Evolutionary conservation across 2,329 filamentous ascomycete species (phyloP), one percentile per base, ranked within the genome.

Genomic region (Ophiostoma piceae): DNA sequence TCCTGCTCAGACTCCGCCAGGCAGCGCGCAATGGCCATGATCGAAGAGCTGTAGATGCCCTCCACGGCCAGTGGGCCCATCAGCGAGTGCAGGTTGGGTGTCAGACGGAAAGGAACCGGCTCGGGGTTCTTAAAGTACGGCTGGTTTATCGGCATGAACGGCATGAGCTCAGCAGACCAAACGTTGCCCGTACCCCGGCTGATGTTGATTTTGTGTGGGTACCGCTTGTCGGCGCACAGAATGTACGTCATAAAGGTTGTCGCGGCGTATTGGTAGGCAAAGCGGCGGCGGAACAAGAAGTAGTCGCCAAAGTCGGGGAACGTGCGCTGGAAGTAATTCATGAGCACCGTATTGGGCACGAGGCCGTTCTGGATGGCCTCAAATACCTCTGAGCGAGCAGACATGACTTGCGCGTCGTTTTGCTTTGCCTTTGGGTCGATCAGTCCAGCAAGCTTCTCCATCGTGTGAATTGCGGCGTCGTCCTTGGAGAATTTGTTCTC

Each of bases 181-280:
- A 99, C 91, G 76, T 96, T 95, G 73, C 96, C 96, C 6, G 90
- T 93, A 39, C 87, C 87, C 32, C 93, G 90, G 12, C 92, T 90
- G 76, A 99, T 96, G 80, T 91, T 90, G 79, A 98, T 90, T 84
- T 99, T 99, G 79, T 94, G 92, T 6, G 95, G 96, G 79, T 95
- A 97, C 39, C 95, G 91, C 78, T 92, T 92, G 78, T 94, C 92
- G 88, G 99, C 98, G 81, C 94, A 94, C 82, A 99, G 90, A 71
- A 97, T 90, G 78, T 98, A 99, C 3, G 95, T 98, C 91, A 99
- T 97, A 82, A 99, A 99, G 0, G 95, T 97, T 73, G 98, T 85
- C 1, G 94, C 88, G 26, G 95, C 94, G 72, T 97, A 89, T 80
- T 99, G 95, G 82, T 98, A 97, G 29, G 92, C 91, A 81, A 99